Conservation (phyloP, 768 basidiomycete species). For the Macrocybe gigantea region DNA sequence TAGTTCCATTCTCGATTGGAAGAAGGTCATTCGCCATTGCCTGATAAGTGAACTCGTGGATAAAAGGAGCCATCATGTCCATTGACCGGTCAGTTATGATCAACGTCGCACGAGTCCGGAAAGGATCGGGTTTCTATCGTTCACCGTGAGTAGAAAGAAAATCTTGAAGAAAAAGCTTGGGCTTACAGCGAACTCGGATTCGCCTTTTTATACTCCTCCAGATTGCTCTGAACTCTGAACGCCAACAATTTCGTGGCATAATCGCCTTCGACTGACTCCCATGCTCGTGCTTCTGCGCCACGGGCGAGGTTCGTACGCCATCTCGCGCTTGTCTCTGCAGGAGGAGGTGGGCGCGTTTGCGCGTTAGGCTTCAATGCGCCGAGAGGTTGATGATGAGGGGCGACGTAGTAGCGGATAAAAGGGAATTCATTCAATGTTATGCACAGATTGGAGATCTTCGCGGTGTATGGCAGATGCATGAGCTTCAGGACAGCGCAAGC, state of each 20-base stretch:
- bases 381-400: constrained; percentile 75
- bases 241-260: constrained; percentile 80
- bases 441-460: constrained; percentile 81
- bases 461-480: not conserved
- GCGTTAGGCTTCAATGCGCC: constrained; percentile 72
- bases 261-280: constrained; percentile 68
- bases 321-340: constrained; percentile 54
- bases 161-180: constrained; percentile 1
- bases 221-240: constrained; percentile 71
- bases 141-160: constrained; percentile 1
- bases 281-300: constrained; percentile 61
- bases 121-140: constrained; percentile 48
- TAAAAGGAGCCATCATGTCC: constrained; percentile 84
- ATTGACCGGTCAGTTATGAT: constrained; percentile 96
- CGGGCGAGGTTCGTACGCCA: constrained; percentile 83
- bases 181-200: constrained; percentile 89
- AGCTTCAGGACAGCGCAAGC: not conserved
- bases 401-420: constrained; percentile 87
- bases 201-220: constrained; percentile 83
- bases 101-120: constrained; percentile 71
- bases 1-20: constrained; percentile 78
- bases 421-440: constrained; percentile 91
- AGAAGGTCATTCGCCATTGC: constrained; percentile 97
- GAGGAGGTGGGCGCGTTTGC: constrained; percentile 61
- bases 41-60: constrained; percentile 99